Conservation (phyloP, 768 basidiomycete genomes). For the Amanita subjunquillea region DNA sequence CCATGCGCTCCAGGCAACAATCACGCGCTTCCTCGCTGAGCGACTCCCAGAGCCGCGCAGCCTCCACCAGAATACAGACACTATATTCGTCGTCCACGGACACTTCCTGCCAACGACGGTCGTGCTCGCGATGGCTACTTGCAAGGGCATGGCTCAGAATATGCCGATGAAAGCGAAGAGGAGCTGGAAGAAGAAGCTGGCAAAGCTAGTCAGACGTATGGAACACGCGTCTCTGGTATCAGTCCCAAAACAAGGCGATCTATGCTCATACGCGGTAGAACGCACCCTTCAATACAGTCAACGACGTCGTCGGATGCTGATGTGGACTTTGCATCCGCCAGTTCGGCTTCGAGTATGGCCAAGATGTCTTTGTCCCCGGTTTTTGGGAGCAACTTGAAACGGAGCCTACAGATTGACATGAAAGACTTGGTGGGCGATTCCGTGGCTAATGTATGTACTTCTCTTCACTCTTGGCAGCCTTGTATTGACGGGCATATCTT, state of each 20-base stretch:
- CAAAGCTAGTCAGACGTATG: background rate
- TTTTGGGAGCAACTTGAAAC: slow-evolving; percentile 48
- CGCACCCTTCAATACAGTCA: background rate
- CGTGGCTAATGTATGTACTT: slow-evolving; percentile 62
- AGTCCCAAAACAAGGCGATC: background rate
- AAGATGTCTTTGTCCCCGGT: slow-evolving; percentile 28
- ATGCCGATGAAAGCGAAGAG: background rate
- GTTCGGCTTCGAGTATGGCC: background rate
- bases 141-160: background rate
- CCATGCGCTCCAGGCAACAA: slow-evolving; percentile 8
- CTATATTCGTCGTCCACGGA: slow-evolving; percentile 3
- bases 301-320: background rate
- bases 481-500: slow-evolving; percentile 2
- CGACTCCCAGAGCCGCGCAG: slow-evolving; percentile 10
- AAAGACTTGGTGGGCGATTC: slow-evolving; percentile 72
- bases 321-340: background rate
- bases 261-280: background rate
- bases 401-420: slow-evolving; percentile 68
- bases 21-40: slow-evolving; percentile 18
- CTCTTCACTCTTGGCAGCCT: background rate
- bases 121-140: background rate
- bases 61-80: slow-evolving; percentile 12
- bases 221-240: background rate
- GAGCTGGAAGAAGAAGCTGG: background rate
- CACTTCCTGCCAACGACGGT: slow-evolving; percentile 7